Conservation (phyloP, 176 grass and related monocot genomes). For the Rhynchospora breviuscula region DNA sequence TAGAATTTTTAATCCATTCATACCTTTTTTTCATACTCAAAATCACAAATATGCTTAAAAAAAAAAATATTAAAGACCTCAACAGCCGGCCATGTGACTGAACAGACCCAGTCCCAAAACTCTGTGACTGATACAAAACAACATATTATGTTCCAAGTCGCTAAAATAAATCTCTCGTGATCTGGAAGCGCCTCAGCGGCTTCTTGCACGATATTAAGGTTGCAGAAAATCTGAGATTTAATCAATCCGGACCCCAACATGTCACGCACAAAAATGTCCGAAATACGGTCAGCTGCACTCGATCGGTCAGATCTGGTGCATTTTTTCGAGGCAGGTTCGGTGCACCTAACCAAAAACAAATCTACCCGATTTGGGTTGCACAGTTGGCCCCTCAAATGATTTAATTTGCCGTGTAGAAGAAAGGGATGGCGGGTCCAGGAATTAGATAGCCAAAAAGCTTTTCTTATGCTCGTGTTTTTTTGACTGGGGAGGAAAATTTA, state of each 20-base stretch:
- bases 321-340: neutral
- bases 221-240: neutral
- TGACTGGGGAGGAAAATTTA: too few species aligned
- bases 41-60: too few species aligned
- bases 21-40: too few species aligned
- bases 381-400: neutral
- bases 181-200: too few species aligned
- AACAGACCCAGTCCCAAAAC: too few species aligned
- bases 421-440: neutral
- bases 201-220: too few species aligned
- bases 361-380: neutral
- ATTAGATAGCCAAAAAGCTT: neutral
- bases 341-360: constrained; percentile 9
- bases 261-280: neutral
- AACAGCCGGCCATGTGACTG: too few species aligned
- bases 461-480: neutral
- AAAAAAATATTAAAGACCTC: too few species aligned
- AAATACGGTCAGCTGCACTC: neutral
- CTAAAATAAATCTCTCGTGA: too few species aligned
- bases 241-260: neutral
- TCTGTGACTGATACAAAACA: too few species aligned
- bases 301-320: constrained; percentile 1
- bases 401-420: neutral
- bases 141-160: too few species aligned
- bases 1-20: too few species aligned